Evolutionary conservation across 2,329 filamentous ascomycete species (phyloP).

Genomic region (Microcyclosporella mali): DNA sequence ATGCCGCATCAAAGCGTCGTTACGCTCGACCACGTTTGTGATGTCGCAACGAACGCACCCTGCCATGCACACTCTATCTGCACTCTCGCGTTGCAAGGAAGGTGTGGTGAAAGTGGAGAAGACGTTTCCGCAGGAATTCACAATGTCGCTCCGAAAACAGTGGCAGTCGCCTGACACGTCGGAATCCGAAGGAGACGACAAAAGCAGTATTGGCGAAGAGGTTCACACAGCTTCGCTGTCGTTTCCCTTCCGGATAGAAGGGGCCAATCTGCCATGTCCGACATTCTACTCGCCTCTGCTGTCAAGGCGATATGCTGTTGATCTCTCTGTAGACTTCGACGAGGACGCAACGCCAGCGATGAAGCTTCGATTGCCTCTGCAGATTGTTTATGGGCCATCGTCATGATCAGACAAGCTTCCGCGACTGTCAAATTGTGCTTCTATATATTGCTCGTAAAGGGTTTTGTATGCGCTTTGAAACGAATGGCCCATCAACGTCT

Average conservation of each 20-base stretch:
- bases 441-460: too few species aligned
- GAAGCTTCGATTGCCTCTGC: constrained; percentile 10
- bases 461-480: too few species aligned
- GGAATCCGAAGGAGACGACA: constrained; percentile 11
- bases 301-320: constrained; percentile 10
- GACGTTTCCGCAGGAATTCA: constrained; percentile 1
- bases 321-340: constrained; percentile 10
- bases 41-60: constrained; percentile 4
- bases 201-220: constrained; percentile 3
- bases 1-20: constrained; percentile 6
- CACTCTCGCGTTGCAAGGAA: background rate
- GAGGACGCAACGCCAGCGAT: constrained; percentile 6
- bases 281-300: constrained; percentile 11
- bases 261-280: constrained; percentile 1
- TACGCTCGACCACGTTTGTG: constrained; percentile 10
- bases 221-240: constrained; percentile 7
- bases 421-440: background rate
- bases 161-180: constrained; percentile 9
- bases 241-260: constrained; percentile 5
- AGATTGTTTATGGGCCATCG: constrained; percentile 2
- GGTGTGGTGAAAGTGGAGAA: constrained; percentile 6
- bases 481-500: too few species aligned
- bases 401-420: background rate
- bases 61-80: constrained; percentile 2
- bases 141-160: background rate